phyloP scores from a whole-genome alignment of 768 basidiomycete genomes.

The Collybia mongolica region DNA sequence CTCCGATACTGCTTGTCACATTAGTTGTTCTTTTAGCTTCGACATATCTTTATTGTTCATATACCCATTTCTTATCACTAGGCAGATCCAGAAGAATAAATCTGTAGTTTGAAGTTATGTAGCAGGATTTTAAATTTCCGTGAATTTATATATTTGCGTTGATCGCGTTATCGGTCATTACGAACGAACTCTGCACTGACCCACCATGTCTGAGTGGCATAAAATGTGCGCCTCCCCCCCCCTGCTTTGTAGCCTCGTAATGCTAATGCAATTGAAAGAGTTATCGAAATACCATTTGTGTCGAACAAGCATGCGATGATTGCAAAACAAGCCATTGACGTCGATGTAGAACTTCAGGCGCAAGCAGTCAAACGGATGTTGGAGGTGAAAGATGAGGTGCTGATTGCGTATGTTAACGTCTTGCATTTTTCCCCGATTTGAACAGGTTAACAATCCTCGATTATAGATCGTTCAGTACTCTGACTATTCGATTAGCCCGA shows the following conservation, averaged over 20 bases:
- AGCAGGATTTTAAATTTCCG: not conserved
- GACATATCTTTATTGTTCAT: conserved; percentile 13
- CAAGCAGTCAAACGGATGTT: conserved; percentile 77
- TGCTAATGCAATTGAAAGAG: conserved; percentile 28
- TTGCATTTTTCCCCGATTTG: not conserved
- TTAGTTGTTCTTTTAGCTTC: conserved; percentile 7
- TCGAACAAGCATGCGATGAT: conserved; percentile 73
- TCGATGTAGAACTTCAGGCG: conserved; percentile 83
- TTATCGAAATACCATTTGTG: conserved; percentile 76
- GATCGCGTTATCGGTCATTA: not conserved
- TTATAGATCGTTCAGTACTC: conserved; percentile 65
- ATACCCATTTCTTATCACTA: conserved; percentile 8
- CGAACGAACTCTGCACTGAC: not conserved
- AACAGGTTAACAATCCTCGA: conserved; percentile 6
- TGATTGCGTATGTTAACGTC: conserved; percentile 68
- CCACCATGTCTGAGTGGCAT: conserved; percentile 41
- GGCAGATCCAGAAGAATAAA: not conserved
- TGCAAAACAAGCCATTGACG: conserved; percentile 81
- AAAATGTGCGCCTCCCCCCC: conserved; percentile 43
- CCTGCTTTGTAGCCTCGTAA: conserved; percentile 6
- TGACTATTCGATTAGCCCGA: conserved; percentile 84
- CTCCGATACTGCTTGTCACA: conserved; percentile 8
- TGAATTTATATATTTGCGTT: not conserved
- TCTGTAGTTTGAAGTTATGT: not conserved
- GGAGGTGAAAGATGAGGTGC: conserved; percentile 59